These are phyloP conservation scores for Globisporangium irregulare DNA, from an alignment of 352 stramenopile species.

Conservation along the genomic window DNA sequence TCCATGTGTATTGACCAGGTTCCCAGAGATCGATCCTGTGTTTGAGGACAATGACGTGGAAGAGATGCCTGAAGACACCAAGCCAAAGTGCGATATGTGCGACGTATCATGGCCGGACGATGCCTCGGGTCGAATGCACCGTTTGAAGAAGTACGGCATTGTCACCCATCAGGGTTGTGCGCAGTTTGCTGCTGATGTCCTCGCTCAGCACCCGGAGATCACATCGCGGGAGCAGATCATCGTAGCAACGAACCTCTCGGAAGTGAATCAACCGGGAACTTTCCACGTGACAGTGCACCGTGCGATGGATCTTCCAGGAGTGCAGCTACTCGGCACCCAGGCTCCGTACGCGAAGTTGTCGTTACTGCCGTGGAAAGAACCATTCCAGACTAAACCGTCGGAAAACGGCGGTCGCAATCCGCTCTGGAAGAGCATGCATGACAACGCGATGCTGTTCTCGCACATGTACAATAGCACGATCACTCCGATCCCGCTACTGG, in stretches of 20 bases:
- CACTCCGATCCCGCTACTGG: slow-evolving; percentile 77
- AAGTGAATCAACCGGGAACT: slow-evolving; percentile 64
- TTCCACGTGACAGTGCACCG: slow-evolving; percentile 76
- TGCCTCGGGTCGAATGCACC: slow-evolving; percentile 49
- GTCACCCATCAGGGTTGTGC: slow-evolving; percentile 71
- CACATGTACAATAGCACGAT: slow-evolving; percentile 90
- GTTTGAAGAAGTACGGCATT: slow-evolving; percentile 43
- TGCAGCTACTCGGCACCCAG: slow-evolving; percentile 60
- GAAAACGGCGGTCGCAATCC: slow-evolving; percentile 75
- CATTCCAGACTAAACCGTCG: slow-evolving; percentile 70
- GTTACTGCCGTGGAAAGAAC: slow-evolving; percentile 82
- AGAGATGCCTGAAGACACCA: slow-evolving; percentile 33
- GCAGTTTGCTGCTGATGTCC: slow-evolving; percentile 72
- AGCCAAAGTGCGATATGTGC: slow-evolving; percentile 67
- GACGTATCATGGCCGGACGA: slow-evolving; percentile 83
- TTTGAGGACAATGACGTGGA: slow-evolving; percentile 63
- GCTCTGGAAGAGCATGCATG: slow-evolving; percentile 65
- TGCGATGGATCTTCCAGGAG: slow-evolving; percentile 67
- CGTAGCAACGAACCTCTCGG: slow-evolving; percentile 37
- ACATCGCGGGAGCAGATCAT: slow-evolving; percentile 51
- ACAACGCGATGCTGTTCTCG: slow-evolving; percentile 81
- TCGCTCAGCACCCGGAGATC: slow-evolving; percentile 57
- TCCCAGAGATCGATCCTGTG: slow-evolving; percentile 63
- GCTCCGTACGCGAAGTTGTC: slow-evolving; percentile 74
- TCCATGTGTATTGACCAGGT: slow-evolving; percentile 17